These are phyloP conservation scores for Coemansia aciculifera DNA, from an alignment of 192 early-diverging fungal genomes.

Conservation along the genomic window DNA sequence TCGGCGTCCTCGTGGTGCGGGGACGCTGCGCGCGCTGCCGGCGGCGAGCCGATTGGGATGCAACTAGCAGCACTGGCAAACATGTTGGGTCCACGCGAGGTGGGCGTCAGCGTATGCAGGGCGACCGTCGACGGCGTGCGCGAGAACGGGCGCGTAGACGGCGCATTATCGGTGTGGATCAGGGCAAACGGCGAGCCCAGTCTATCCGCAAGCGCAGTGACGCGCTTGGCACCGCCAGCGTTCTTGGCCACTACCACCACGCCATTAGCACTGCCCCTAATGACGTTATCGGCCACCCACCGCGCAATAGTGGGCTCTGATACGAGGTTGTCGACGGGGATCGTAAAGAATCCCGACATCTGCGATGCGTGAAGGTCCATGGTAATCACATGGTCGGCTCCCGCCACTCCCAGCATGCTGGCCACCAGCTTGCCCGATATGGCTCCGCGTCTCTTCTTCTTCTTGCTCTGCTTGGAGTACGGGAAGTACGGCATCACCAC, in stretches of 20 bases:
- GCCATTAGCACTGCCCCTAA: slow-evolving; percentile 54
- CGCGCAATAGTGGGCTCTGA: slow-evolving; percentile 87
- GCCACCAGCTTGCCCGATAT: slow-evolving; percentile 97
- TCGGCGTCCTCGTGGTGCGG: slow-evolving; percentile 31
- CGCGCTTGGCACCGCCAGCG: slow-evolving; percentile 94
- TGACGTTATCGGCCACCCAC: slow-evolving; percentile 79
- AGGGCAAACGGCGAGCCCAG: slow-evolving; percentile 93
- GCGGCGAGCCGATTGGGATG: slow-evolving; percentile 32
- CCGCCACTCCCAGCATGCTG: slow-evolving; percentile 90
- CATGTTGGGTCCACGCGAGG: slow-evolving; percentile 51
- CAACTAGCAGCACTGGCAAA: slow-evolving; percentile 47
- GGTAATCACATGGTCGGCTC: slow-evolving; percentile 97
- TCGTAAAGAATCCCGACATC: slow-evolving; percentile 95
- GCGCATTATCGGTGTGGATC: slow-evolving; percentile 85
- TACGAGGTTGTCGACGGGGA: slow-evolving; percentile 92
- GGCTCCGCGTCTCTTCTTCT: slow-evolving; percentile 95
- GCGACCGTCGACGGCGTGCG: slow-evolving; percentile 56
- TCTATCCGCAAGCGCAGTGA: slow-evolving; percentile 91
- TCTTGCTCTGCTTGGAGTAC: slow-evolving; percentile 97
- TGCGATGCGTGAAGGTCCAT: slow-evolving; percentile 95
- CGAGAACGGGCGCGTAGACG: slow-evolving; percentile 51
- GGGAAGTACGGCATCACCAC: slow-evolving; percentile 97
- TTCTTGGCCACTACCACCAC: slow-evolving; percentile 92
- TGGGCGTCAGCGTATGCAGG: slow-evolving; percentile 53
- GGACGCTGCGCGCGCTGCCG: slow-evolving; percentile 30